Evolutionary conservation across 2,329 filamentous ascomycete genomes (phyloP).

Genomic region (Aspergillus uvarum): DNA sequence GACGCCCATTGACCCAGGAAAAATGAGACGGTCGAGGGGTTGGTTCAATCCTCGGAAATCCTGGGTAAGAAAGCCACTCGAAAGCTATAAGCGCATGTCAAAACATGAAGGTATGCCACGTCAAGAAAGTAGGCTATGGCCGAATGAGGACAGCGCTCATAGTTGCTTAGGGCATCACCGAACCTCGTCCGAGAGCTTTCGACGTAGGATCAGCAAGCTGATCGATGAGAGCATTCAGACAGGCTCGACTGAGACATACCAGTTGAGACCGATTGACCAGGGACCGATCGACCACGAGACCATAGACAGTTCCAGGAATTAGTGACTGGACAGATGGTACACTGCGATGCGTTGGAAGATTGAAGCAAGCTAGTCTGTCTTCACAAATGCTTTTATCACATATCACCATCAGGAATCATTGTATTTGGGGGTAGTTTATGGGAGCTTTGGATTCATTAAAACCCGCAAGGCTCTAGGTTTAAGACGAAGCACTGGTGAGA

Average conservation of each 20-base stretch:
- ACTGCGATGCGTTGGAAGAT: background rate
- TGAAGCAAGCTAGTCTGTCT: background rate
- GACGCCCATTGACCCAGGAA: background rate
- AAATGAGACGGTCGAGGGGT: slow-evolving; percentile 11
- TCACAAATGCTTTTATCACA: background rate
- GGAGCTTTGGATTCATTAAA: background rate
- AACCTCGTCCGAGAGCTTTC: slow-evolving; percentile 35
- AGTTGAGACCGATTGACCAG: slow-evolving; percentile 20
- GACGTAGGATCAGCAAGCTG: slow-evolving; percentile 33
- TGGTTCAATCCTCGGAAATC: slow-evolving; percentile 21
- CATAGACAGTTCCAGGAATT: slow-evolving; percentile 1
- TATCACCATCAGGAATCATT: background rate
- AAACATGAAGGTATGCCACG: slow-evolving; percentile 13
- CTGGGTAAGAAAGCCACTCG: slow-evolving; percentile 22
- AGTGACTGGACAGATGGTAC: background rate
- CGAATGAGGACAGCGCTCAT: background rate
- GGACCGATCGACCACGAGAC: slow-evolving; percentile 14
- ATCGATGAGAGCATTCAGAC: slow-evolving; percentile 33
- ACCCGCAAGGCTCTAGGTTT: background rate
- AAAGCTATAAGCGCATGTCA: slow-evolving; percentile 12
- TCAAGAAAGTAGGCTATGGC: background rate
- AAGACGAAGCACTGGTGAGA: background rate
- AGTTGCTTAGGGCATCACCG: slow-evolving; percentile 20
- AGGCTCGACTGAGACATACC: slow-evolving; percentile 25
- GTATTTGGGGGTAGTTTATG: background rate